Evolutionary conservation across 2,329 filamentous ascomycete species (phyloP), one percentile per base, ranked within the genome.

Genomic region (Talaromyces pinophilus): DNA sequence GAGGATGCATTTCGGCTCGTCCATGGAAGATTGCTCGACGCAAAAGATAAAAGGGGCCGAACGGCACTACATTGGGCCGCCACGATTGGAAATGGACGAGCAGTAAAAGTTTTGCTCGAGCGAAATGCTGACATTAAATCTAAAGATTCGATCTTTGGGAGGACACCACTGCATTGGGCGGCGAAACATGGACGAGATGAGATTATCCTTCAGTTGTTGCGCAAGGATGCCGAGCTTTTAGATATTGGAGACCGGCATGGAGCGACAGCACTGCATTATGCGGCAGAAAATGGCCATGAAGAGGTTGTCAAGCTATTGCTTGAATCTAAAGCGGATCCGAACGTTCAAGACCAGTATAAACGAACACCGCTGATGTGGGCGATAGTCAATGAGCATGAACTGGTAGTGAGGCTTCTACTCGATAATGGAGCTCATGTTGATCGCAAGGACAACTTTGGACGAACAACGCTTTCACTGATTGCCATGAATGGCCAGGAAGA

Each of bases 201-300:
- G 42, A 17, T 44, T 44, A 8, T 19, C 17, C 15, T 7, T 44
- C 42, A n/a, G 17, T 44, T 44, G 15, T 44, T 19, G 6, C 38
- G 15, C 38, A 40, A 15, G 38, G 38, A 17, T 40, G 38, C 5
- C 15, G 17, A 15, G 3, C 6, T 44, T 5, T 4, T 44, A 5
- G 8, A 8, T 17, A 44, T 8, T 1, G 4, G 17, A 7, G 42
- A 44, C 17, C 42, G 5, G 17, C 6, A n/a, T 5, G 42, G 42
- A 19, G 42, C 42, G 67, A 75, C 72, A 1, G 70, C 74, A 11
- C 67, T 77, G 8, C 72, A 73, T 38, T 72, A 72, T 38, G 74
- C 75, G 19, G 71, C 71, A 11, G 66, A 72, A 38, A 44, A 62
- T 57, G 64, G 64, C 13, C n/a, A 62, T 48, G 38, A 62, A 25